Evolutionary conservation across 768 basidiomycete species (phyloP), one percentile per base, ranked within the genome.

Genomic region (Leucocoprinus birnbaumii): DNA sequence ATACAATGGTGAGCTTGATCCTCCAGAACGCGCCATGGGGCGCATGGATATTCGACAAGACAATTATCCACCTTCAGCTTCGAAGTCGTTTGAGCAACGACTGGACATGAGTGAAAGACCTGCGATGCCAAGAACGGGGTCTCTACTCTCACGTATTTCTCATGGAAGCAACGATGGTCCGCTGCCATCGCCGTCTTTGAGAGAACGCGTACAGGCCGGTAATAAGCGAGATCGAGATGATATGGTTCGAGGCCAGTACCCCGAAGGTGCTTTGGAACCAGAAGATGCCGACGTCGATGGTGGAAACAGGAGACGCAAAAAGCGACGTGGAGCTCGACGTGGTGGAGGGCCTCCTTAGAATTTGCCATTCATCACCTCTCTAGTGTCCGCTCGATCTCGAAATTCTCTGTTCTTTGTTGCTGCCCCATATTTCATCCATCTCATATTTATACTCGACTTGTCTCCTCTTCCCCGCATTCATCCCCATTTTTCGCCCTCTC

Each of bases 131-230:
- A 42, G 52, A 45, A 47, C 49, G 27, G 51, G 41, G 19, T 46
- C 56, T 22, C 25, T 57, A 9, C 56, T 52, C 21, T 57, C 43
- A 13, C 56, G 56, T 35, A 52, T 57, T 9, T 57, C 48, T 35
- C 51, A 43, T 31, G 56, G 49, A 42, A 22, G 44, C 38, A 38
- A 43, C 13, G 49, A 58, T n/a, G 16, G 18, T 26, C 34, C 53
- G 13, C 35, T 49, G 24, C 55, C 38, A 14, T 53, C 59, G 19
- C 44, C n/a, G n/a, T n/a, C n/a, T n/a, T n/a, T 60, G 26, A 51
- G 59, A 31, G 59, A 60, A 21, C 59, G 59, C 3, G 59, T 60
- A 10, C 53, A 53, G n/a, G 34, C 54, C 21, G 51, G 51, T 27
- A n/a, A 35, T 3, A 60, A 60, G 44, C 53, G 58, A 18, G 53